Conservation (phyloP, 768 basidiomycete species). For the Tylopilus plumbeoviolaceoides region DNA sequence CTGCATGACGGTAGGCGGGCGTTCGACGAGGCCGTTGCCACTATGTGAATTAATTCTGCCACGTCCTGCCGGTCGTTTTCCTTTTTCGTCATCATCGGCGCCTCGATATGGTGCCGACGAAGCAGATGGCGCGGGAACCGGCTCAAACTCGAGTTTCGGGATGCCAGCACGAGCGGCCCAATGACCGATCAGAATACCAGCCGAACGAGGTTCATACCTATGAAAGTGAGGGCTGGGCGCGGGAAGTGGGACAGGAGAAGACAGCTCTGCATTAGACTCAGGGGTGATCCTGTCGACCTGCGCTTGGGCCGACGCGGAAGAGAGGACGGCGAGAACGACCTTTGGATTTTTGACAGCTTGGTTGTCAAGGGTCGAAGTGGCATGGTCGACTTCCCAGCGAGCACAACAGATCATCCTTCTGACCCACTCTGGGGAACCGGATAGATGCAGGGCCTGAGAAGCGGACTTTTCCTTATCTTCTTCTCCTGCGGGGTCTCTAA, state of each 20-base stretch:
- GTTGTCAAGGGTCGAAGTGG: conserved; percentile 30
- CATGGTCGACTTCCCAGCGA: conserved; percentile 65
- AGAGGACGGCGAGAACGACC: conserved; percentile 60
- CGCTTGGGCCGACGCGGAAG: conserved; percentile 26
- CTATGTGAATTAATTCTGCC: conserved; percentile 29
- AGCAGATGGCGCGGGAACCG: conserved; percentile 24
- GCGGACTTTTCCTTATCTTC: conserved; percentile 24
- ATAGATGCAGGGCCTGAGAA: conserved; percentile 22
- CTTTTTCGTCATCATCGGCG: conserved; percentile 33
- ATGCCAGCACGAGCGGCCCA: conserved; percentile 70
- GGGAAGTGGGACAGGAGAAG: conserved; percentile 63
- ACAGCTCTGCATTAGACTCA: conserved; percentile 22
- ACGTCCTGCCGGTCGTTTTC: conserved; percentile 23
- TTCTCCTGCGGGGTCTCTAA: conserved; percentile 36
- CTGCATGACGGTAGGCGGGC: conserved; percentile 71
- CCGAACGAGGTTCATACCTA: conserved; percentile 62
- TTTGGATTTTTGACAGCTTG: conserved; percentile 33
- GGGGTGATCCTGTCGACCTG: conserved; percentile 22
- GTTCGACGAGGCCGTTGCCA: conserved; percentile 53
- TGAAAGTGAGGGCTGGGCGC: conserved; percentile 50
- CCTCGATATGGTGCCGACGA: conserved; percentile 19
- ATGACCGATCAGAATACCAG: conserved; percentile 55
- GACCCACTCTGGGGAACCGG: conserved; percentile 75
- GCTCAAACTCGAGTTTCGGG: conserved; percentile 47
- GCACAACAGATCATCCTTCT: conserved; percentile 82